Base-by-base conservation (phyloP, 257 asterid species). In the Fraxinus cuspidata region DNA sequence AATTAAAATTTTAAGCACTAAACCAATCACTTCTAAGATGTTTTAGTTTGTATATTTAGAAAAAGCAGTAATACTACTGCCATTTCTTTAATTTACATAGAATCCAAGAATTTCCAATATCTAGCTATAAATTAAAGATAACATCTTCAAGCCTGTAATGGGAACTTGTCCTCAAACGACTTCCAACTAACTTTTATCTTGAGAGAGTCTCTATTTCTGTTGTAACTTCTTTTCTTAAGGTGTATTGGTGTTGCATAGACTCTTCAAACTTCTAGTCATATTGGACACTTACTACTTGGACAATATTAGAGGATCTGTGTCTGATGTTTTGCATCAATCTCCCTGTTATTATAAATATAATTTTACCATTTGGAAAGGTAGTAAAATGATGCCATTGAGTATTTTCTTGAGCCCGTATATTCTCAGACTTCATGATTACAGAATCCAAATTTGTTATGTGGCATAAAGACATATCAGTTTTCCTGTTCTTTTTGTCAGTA, bases 311-410 rank as follows among this genome's bases (percentile, higher is more conserved):
- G 77, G 77, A 51, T 75, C 35, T 79, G 28, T 66, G 29, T 77
- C 70, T 53, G 73, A 56, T 16, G 15, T 58, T 77, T 70, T 74
- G 58, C 31, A 74, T 78, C 42, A 51, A 70, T 49, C 76, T 47
- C 58, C 58, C 58, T 15, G 58, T 16, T 73, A 74, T 42, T 70
- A 69, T 32, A 5, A 49, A 56, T 58, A 56, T 34, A 77, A 76
- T 42, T 73, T 49, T 23, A 25, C 18, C 19, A 76, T 72, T 73
- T 31, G 73, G 74, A 74, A 18, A 49, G 21, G 40, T 47, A 63
- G 58, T 47, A 47, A 4, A 4, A 16, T 42, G 69, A 19, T 34
- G 49, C 38, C 73, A n/a, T 53, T 6, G 40, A 42, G 42, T 53
- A 63, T 75, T 60, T 38, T 60, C 58, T 72, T 23, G 71, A 75